Evolutionary conservation across 768 basidiomycete genomes (phyloP), one percentile per base, ranked within the genome.

Genomic region (Tylopilus plumbeoviolaceoides): DNA sequence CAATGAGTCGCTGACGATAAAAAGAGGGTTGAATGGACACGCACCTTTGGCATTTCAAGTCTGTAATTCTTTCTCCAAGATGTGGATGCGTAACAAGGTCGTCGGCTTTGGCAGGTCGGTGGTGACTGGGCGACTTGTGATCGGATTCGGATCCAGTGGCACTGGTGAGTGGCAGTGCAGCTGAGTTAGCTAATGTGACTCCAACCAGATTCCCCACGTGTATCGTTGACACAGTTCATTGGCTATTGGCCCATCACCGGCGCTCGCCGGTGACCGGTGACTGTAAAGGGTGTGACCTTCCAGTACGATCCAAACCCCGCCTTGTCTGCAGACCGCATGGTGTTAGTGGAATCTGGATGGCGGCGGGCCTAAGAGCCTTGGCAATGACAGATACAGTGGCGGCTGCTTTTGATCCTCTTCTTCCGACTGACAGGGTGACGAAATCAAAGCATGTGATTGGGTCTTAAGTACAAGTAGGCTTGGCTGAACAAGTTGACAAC

Each of bases 11-110:
- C 38, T 38, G n/a, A 10, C n/a, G n/a, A 4, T 7, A 14, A 43
- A 20, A 18, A 18, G 18, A n/a, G 27, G 1, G 10, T 10, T 31
- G n/a, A 5, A 38, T 18, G 7, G 5, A 31, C 20, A 44, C 57
- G n/a, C 15, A 65, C 64, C 58, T 66, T 66, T 5, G 65, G 64
- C 64, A 66, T 67, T 25, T 7, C 48, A 30, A 41, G 11, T 54
- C 28, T 42, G 28, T 27, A 20, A 42, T 15, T 9, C 9, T 41
- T 39, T 21, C 42, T 43, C 10, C 12, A 28, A 38, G 38, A 33
- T 5, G 43, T 35, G 43, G 33, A 47, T 12, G 39, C 35, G 33
- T 7, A 38, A 20, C 35, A 44, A 44, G 15, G 42, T 53, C 21
- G 55, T 50, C 21, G 53, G 35, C 44, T 18, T 38, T 38, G 7